Percentiles rank a stretch among this genome's conserved stretches.
phyloP scores from a whole-genome alignment of 176 grass and related monocot species.

The Olyra latifolia region DNA sequence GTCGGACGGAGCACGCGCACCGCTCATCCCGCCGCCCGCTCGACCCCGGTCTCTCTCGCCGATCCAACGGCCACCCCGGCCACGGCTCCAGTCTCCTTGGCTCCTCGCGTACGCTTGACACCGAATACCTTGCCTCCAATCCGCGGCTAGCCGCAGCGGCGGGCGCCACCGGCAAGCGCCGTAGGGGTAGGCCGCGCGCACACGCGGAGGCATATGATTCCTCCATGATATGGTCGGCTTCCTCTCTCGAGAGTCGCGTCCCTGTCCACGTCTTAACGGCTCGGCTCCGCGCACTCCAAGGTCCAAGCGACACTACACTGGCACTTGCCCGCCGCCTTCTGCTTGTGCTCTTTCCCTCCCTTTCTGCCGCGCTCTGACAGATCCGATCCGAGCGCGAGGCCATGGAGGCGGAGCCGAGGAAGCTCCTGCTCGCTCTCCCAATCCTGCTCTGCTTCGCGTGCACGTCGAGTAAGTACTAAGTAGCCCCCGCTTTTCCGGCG shows the following conservation, averaged over 20 bases:
- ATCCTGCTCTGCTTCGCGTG: conserved; percentile 37
- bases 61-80: not conserved
- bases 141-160: not conserved
- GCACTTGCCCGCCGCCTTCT: not conserved
- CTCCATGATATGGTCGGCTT: not conserved
- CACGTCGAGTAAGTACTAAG: conserved; percentile 66
- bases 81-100: conserved; percentile 13
- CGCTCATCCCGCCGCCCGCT: not conserved
- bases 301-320: no score
- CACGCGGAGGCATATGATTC: conserved; percentile 22
- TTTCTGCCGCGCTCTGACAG: conserved; percentile 6
- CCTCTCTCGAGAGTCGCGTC: not conserved
- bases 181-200: not conserved
- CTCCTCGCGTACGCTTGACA: not conserved
- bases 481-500: not conserved
- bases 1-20: not conserved
- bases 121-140: conserved; percentile 34
- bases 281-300: no score
- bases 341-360: not conserved
- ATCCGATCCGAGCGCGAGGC: conserved; percentile 13
- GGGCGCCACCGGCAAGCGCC: not conserved
- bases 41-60: not conserved
- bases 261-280: conserved; percentile 16
- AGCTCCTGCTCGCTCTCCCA: conserved; percentile 18
- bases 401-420: conserved; percentile 27